A percentile compares a stretch with the other conserved stretches of the same genome.
These are phyloP conservation scores for Dinochytrium kinnereticum DNA, from an alignment of 371 early-diverging fungal species.

Conservation along the genomic window DNA sequence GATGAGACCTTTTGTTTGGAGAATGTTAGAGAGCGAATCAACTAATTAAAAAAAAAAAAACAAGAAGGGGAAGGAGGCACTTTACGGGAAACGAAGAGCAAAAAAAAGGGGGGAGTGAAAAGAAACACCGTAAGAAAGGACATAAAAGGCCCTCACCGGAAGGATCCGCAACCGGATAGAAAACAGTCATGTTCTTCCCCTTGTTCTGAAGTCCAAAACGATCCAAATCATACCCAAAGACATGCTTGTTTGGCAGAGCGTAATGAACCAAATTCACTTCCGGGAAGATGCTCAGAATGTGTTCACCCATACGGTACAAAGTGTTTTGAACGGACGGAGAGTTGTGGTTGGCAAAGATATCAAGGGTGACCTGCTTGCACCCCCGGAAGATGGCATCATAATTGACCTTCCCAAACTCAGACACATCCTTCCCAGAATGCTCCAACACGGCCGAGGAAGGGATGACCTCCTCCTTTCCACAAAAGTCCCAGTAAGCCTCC, in stretches of 20 bases:
- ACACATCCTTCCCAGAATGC: not conserved
- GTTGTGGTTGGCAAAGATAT: constrained; percentile 73
- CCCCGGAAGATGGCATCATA: constrained; percentile 66
- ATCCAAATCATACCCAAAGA: constrained; percentile 76
- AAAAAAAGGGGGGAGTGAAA: not conserved
- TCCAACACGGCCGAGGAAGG: constrained; percentile 25
- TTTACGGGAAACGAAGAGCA: not conserved
- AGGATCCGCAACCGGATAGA: constrained; percentile 78
- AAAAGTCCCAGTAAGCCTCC: constrained; percentile 72
- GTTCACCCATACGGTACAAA: constrained; percentile 71
- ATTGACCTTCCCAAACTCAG: constrained; percentile 52
- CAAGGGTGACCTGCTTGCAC: constrained; percentile 65
- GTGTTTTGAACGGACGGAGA: constrained; percentile 79
- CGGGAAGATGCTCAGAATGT: constrained; percentile 65
- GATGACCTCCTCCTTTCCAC: constrained; percentile 34
- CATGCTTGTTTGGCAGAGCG: constrained; percentile 85
- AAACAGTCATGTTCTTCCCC: constrained; percentile 70
- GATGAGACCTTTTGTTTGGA: not conserved
- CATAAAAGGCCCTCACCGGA: constrained; percentile 65
- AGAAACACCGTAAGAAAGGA: not conserved
- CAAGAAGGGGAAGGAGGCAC: not conserved
- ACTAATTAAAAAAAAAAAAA: not conserved
- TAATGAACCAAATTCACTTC: constrained; percentile 71
- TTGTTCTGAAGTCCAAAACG: constrained; percentile 77
- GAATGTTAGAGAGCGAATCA: not conserved